These are phyloP conservation scores for Galeopsis tetrahit DNA, from an alignment of 257 asterid species.

Conservation along the genomic window DNA sequence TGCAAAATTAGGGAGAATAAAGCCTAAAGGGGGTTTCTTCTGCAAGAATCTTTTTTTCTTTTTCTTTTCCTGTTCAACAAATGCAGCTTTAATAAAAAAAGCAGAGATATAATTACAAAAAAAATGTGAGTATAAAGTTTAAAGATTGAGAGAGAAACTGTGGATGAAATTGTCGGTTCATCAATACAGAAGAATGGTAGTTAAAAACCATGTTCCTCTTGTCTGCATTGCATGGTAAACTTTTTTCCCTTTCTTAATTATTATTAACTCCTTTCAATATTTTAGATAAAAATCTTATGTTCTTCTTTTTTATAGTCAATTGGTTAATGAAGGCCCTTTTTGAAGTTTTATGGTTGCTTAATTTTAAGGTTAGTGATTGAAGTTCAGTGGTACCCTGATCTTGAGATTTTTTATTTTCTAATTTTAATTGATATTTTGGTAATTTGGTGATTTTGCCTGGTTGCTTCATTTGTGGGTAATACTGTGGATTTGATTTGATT, in stretches of 20 bases:
- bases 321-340: conserved; percentile 15
- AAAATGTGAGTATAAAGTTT: conserved; percentile 32
- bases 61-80: conserved; percentile 33
- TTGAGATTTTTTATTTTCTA: neutral
- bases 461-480: conserved; percentile 57
- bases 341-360: conserved; percentile 51
- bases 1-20: conserved; percentile 21
- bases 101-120: conserved; percentile 21
- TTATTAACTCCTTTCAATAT: neutral
- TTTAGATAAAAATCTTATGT: neutral
- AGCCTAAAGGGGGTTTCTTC: conserved; percentile 43
- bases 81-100: neutral
- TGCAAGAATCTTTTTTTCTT: conserved; percentile 51
- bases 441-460: conserved; percentile 36
- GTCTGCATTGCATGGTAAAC: conserved; percentile 35
- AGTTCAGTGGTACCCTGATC: conserved; percentile 43
- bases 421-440: neutral
- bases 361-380: conserved; percentile 51
- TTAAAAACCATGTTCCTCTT: conserved; percentile 33
- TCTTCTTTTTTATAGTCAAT: conserved; percentile 11
- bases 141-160: conserved; percentile 22
- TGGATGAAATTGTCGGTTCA: conserved; percentile 34
- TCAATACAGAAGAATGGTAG: conserved; percentile 26
- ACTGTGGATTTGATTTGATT: conserved; percentile 10
- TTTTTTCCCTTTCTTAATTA: neutral